These are phyloP conservation scores for Lactifluus hygrophoroides DNA, from an alignment of 768 basidiomycete species.

Conservation along the genomic window DNA sequence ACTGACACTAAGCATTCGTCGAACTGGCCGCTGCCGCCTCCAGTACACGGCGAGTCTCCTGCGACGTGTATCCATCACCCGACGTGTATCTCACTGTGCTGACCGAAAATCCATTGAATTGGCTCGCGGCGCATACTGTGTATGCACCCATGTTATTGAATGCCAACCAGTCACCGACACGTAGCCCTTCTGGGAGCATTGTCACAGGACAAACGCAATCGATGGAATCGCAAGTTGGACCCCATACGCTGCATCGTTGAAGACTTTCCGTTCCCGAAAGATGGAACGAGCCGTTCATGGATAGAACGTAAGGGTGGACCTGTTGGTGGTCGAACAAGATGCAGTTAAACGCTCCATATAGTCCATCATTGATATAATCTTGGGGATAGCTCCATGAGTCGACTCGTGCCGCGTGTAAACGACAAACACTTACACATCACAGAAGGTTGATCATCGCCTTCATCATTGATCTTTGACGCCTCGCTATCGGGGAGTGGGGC, in stretches of 20 bases:
- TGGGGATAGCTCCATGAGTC: slow-evolving; percentile 2
- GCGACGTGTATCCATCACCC: slow-evolving; percentile 42
- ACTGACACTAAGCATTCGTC: slow-evolving; percentile 5
- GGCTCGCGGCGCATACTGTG: slow-evolving; percentile 94
- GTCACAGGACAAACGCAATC: slow-evolving; percentile 74
- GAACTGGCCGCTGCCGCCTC: slow-evolving; percentile 36
- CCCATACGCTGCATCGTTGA: slow-evolving; percentile 78
- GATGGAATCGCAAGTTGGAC: slow-evolving; percentile 96
- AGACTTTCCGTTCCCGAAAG: slow-evolving; percentile 35
- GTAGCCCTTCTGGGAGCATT: slow-evolving; percentile 56
- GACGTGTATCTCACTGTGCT: slow-evolving; percentile 75
- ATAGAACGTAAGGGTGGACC: slow-evolving; percentile 77
- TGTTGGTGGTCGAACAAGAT: slow-evolving; percentile 87
- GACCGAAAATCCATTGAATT: slow-evolving; percentile 86
- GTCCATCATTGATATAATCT: slow-evolving; percentile 93
- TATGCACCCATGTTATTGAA: slow-evolving; percentile 99
- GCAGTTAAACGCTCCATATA: slow-evolving; percentile 95
- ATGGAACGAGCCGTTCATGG: slow-evolving; percentile 60
- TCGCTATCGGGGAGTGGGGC: slow-evolving; percentile 38
- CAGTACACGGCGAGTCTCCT: slow-evolving; percentile 46
- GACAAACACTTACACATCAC: slow-evolving; percentile 79
- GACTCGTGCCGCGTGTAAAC: neutral
- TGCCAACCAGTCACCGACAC: slow-evolving; percentile 96
- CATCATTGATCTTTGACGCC: slow-evolving; percentile 22
- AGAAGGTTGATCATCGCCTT: slow-evolving; percentile 36